These are phyloP conservation scores for Postia placenta DNA, from an alignment of 768 basidiomycete species.

Conservation along the genomic window DNA sequence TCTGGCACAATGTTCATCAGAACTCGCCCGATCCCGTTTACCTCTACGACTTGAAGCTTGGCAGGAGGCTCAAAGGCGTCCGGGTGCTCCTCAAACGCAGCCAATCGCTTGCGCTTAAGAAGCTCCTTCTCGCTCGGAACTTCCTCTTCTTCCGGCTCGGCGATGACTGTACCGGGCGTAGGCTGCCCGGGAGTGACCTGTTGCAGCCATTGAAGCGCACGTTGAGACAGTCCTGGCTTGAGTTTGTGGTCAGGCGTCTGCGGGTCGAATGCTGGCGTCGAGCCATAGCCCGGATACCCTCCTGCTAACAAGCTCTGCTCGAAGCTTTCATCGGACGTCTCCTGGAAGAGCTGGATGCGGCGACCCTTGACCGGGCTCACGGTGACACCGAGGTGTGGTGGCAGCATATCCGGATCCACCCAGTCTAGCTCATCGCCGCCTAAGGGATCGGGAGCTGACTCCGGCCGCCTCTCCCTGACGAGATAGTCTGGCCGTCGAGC, in stretches of 20 bases:
- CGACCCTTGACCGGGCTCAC: conserved; percentile 71
- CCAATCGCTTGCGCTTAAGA: conserved; percentile 61
- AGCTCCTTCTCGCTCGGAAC: conserved; percentile 47
- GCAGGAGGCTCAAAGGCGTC: conserved; percentile 24
- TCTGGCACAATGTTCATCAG: conserved; percentile 52
- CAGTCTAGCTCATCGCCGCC: conserved; percentile 30
- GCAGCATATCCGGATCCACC: conserved; percentile 22
- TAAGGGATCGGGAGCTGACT: conserved; percentile 35
- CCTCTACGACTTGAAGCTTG: conserved; percentile 53
- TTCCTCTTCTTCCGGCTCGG: conserved; percentile 11
- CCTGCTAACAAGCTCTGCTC: conserved; percentile 82
- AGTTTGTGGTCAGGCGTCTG: conserved; percentile 13
- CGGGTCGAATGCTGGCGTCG: conserved; percentile 20
- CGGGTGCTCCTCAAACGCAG: conserved; percentile 51
- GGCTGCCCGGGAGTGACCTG: conserved; percentile 38
- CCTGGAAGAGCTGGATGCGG: conserved; percentile 69
- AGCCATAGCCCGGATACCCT: conserved; percentile 67
- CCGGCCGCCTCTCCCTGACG: conserved; percentile 47
- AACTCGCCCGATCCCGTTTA: conserved; percentile 67
- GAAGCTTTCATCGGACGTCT: conserved; percentile 79
- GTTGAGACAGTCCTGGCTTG: conserved; percentile 26
- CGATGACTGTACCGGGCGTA: conserved; percentile 18
- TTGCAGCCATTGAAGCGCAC: conserved; percentile 51
- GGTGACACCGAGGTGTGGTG: conserved; percentile 47
- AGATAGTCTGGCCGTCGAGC: conserved; percentile 67